Percentiles rank a stretch among this genome's conserved stretches.
Conservation (phyloP, 768 basidiomycete species). For the Dioszegia aurantiaca region DNA sequence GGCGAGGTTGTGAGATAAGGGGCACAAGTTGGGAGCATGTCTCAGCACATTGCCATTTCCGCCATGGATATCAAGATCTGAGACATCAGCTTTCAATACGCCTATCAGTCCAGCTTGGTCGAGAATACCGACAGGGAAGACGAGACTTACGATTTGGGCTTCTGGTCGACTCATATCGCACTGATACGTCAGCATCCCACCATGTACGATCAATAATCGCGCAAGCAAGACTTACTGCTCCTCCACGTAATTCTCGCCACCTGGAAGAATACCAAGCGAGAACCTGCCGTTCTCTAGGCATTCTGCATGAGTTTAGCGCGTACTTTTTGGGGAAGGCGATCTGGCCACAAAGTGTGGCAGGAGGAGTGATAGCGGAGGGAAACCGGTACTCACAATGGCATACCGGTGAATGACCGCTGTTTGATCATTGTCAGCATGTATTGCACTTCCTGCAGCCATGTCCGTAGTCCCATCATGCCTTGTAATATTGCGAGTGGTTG, state of each 20-base stretch:
- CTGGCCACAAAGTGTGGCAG: background rate
- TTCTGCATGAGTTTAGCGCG: constrained; percentile 16
- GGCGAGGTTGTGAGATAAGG: background rate
- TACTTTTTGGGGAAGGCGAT: background rate
- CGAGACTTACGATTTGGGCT: constrained; percentile 42
- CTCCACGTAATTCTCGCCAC: constrained; percentile 45
- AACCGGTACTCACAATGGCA: constrained; percentile 36
- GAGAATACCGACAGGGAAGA: no score
- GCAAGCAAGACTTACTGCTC: constrained; percentile 18
- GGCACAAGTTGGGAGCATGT: background rate
- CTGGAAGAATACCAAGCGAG: constrained; percentile 41
- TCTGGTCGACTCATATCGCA: constrained; percentile 50
- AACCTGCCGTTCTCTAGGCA: constrained; percentile 39
- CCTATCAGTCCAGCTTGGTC: no score
- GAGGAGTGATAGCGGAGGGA: background rate
- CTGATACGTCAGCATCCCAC: background rate
- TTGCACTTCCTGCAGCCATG: constrained; percentile 44
- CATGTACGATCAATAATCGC: background rate
- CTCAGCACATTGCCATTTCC: constrained; percentile 35
- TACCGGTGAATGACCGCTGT: constrained; percentile 37
- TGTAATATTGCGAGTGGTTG: constrained; percentile 44
- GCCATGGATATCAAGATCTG: constrained; percentile 39
- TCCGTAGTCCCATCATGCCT: constrained; percentile 36
- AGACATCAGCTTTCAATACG: constrained; percentile 9
- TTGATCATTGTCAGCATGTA: constrained; percentile 36